Conservation (phyloP, 345 rosid species). For the Syzygium jambos region DNA sequence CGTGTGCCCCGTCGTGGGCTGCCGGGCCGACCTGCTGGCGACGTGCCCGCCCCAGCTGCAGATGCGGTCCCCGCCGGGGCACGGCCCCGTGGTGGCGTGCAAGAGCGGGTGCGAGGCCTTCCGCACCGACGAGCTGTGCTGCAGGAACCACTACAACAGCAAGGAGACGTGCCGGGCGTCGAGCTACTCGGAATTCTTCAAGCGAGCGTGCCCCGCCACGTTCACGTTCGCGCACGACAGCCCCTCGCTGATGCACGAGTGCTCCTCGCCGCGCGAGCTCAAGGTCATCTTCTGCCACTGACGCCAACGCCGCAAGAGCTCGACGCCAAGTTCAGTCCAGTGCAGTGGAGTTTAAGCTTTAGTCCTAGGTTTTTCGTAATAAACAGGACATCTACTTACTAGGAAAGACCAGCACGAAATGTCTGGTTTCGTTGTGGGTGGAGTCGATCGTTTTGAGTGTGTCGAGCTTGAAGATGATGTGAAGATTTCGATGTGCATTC, state of each 20-base stretch:
- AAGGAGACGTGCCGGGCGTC: constrained; percentile 67
- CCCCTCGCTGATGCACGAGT: constrained; percentile 81
- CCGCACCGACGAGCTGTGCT: constrained; percentile 79
- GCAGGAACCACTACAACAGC: constrained; percentile 71
- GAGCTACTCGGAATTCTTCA: constrained; percentile 63
- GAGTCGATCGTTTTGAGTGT: neutral
- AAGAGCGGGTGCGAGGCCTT: constrained; percentile 88
- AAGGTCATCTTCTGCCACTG: constrained; percentile 94
- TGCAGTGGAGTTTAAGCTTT: neutral
- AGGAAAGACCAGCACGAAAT: neutral
- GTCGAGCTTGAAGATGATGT: neutral
- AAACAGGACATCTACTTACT: neutral
- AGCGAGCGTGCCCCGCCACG: constrained; percentile 82
- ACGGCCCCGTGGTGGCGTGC: constrained; percentile 74
- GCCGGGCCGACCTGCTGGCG: constrained; percentile 49
- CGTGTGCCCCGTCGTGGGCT: constrained; percentile 81
- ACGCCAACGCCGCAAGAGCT: neutral
- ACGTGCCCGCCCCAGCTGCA: constrained; percentile 60
- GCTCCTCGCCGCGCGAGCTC: constrained; percentile 84
- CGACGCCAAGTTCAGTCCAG: neutral
- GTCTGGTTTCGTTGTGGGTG: neutral
- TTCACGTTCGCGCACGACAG: constrained; percentile 80
- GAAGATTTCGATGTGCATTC: neutral
- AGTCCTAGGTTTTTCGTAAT: neutral
- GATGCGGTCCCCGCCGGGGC: constrained; percentile 20